Conservation (phyloP, 768 basidiomycete genomes). For the Zangia roseola region DNA sequence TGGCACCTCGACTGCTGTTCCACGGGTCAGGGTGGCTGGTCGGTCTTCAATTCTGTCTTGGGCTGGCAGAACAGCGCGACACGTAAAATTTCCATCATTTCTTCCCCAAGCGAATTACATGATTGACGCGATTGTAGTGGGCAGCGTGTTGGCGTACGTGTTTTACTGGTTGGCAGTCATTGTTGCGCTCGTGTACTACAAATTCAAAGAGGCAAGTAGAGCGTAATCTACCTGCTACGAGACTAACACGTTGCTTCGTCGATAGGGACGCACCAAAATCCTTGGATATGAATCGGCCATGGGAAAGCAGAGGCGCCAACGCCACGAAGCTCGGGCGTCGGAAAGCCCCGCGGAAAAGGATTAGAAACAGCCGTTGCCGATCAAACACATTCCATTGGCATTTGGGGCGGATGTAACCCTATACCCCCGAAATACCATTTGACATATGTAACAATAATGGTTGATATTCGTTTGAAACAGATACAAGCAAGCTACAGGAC, state of each 20-base stretch:
- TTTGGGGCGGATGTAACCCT: too few relatives aligned
- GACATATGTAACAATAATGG: too few relatives aligned
- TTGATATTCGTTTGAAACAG: too few relatives aligned
- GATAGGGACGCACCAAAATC: constrained; percentile 62
- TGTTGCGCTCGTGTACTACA: constrained; percentile 60
- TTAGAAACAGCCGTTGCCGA: neutral
- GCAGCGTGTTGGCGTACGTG: constrained; percentile 81
- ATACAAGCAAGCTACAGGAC: too few relatives aligned
- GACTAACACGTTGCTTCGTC: too few relatives aligned
- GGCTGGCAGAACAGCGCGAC: constrained; percentile 89
- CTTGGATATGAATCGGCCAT: constrained; percentile 57
- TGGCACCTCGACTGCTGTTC: constrained; percentile 88
- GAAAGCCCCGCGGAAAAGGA: neutral
- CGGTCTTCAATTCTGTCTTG: constrained; percentile 80
- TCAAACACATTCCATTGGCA: too few relatives aligned
- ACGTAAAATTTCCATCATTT: constrained; percentile 34
- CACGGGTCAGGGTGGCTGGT: constrained; percentile 66
- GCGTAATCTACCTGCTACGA: too few relatives aligned
- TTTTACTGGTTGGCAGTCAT: constrained; percentile 92
- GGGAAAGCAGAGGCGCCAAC: constrained; percentile 34
- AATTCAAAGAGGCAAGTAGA: constrained; percentile 51
- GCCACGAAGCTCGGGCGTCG: constrained; percentile 17
- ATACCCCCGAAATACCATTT: too few relatives aligned
- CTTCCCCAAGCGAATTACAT: neutral
- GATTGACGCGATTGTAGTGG: constrained; percentile 40